Base-by-base conservation (phyloP, 2,329 filamentous ascomycete genomes). In the Chaetothyriales sp. region DNA sequence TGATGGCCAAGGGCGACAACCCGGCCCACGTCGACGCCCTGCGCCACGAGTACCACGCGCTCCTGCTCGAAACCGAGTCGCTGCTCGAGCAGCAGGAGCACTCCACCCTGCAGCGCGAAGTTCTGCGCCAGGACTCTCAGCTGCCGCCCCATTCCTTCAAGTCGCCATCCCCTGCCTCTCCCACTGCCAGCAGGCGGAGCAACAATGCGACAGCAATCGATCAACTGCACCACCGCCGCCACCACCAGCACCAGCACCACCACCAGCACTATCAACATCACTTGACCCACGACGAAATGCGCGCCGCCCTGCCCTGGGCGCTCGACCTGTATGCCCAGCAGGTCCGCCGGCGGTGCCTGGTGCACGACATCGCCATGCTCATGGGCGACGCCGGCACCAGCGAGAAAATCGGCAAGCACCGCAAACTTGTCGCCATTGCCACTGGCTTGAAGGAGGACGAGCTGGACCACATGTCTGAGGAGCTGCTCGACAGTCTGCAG, bases 361-460 rank as follows among this genome's bases (percentile, higher is more conserved):
- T 62, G 18, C 48, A 40, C 18, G 57, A 62, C n/a, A 56, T 59
- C 4, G 60, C 60, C 15, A 48, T 51, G 28, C 47, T 61, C 43
- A 59, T 58, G 51, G 57, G 56, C 5, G 70, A 72, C 56, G 69
- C 70, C 1, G 70, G 70, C 13, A 68, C 70, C 18, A 69, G 69
- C 56, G 70, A 70, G 45, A 71, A 69, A 51, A 66, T 73, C 18
- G 70, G 71, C 49, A 70, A 72, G 55, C 70, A 73, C 56, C 67
- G 71, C 45, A 72, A 68, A 55, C 63, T 73, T 4, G 70, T 73
- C 15, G 65, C 70, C 47, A 64, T 73, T 46, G 71, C 71, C 10
- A 73, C 71, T 0, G 70, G 70, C 0, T 60, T 73, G 18, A 70
- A 69, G 53, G 71, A 73, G 56, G 70, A 73, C 48, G 70, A 73